Evolutionary conservation across 192 early-diverging fungal species (phyloP), one percentile per base, ranked within the genome.

Genomic region (Entomortierella parvispora): DNA sequence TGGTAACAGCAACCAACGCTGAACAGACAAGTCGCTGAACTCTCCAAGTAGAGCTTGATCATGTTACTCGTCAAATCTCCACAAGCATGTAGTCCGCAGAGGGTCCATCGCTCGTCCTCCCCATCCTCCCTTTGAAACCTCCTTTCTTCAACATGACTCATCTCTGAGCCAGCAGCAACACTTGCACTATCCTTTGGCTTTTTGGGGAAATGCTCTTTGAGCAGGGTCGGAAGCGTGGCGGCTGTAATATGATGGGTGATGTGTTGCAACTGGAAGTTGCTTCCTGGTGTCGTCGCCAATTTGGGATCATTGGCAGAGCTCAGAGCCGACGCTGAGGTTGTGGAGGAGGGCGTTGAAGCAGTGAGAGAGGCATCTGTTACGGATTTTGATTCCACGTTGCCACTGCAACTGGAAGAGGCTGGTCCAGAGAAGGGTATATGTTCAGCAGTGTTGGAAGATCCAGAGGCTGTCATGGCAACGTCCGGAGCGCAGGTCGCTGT

Each of bases 1-100:
- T 97, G 93, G 71, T 97, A 95, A 79, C 95, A 97, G 84, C 95
- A 95, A 11, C 92, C 90, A 12, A 94, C 92, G 48, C 85, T 83
- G 15, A 89, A 90, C 37, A 94, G 68, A 15, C 82, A 80, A 11
- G 75, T 80, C 10, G 88, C 84, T 8, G 81, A 72, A 32, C 83
- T 84, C 57, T 88, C 83, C 3, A 85, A 82, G 71, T 89, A 94
- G 23, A 87, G 66, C 44, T 85, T 81, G 10, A 96, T 83, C 64
- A 93, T 88, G 1, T 88, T 87, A 45, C 89, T 88, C 4, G 91
- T 86, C 56, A 97, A 69, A 64, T 96, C 90, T 8, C 95, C 95
- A 65, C 95, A 97, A 0, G 93, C 85, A 64, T 97, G 93, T 10
- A 94, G 81, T 10, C 95, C 93, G 58, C 92, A 93, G 1, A 94